Percentiles rank a stretch among this genome's conserved stretches.
Evolutionary conservation across 208 protist species (phyloP).

Genomic region (Wallacemonas rigidus): DNA sequence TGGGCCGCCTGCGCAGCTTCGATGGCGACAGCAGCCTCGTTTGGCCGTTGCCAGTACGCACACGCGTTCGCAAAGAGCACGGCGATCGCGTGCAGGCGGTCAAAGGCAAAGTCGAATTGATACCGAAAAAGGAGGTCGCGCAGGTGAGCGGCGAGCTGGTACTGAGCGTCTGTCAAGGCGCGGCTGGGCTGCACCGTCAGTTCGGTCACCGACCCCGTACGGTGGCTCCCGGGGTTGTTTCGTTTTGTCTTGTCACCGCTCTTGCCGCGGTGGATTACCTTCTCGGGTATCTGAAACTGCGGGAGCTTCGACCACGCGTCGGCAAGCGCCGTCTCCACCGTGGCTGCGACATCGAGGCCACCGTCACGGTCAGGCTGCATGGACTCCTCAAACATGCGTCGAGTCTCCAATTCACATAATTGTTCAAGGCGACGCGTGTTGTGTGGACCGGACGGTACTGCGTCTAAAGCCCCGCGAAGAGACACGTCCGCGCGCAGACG

Average conservation of each 20-base stretch:
- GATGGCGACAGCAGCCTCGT: conserved; percentile 31
- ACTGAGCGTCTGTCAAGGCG: background rate
- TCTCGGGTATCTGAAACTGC: conserved; percentile 6
- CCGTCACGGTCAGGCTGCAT: background rate
- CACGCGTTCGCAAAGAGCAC: conserved; percentile 26
- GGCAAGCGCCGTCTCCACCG: background rate
- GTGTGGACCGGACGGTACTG: background rate
- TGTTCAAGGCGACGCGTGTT: background rate
- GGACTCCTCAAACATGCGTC: conserved; percentile 4
- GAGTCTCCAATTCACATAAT: conserved; percentile 1
- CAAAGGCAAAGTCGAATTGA: conserved; percentile 10
- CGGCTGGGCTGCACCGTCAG: background rate
- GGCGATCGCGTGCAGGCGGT: background rate
- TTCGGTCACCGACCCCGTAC: background rate
- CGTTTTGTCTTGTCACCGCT: background rate
- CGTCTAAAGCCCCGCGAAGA: conserved; percentile 6
- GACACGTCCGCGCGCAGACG: conserved; percentile 10
- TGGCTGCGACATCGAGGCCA: background rate
- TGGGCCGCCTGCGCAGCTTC: conserved; percentile 41
- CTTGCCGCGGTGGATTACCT: background rate
- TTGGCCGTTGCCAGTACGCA: conserved; percentile 28
- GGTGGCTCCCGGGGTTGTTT: too few species aligned
- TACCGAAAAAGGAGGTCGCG: conserved; percentile 9
- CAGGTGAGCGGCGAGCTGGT: conserved; percentile 6
- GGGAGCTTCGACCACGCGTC: background rate